Conservation (phyloP, 208 protist genomes). For the Leishmania tropica region DNA sequence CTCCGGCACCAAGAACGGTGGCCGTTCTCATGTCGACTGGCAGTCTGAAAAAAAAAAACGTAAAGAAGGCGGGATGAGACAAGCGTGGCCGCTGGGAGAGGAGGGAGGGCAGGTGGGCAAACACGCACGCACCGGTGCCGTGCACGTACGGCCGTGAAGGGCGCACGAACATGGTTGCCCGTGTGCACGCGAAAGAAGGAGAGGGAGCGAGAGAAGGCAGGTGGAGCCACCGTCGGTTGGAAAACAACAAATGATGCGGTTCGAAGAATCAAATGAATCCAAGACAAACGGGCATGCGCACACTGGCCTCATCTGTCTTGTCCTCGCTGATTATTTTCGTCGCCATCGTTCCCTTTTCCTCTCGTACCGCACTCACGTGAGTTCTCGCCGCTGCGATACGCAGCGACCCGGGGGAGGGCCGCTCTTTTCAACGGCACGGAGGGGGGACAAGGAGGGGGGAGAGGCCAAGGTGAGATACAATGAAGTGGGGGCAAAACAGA, state of each 20-base stretch:
- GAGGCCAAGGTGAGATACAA: background rate
- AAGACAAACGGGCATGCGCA: background rate
- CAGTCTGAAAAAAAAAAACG: background rate
- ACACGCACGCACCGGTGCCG: background rate
- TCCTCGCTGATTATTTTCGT: background rate
- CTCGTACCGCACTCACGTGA: background rate
- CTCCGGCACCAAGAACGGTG: slow-evolving; percentile 68
- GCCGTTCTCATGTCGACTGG: slow-evolving; percentile 17
- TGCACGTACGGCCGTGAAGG: background rate
- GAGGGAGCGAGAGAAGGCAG: too few species aligned
- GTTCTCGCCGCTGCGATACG: background rate
- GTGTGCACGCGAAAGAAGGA: background rate
- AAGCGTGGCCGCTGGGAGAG: background rate
- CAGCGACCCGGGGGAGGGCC: background rate
- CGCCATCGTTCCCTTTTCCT: background rate
- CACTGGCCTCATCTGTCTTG: background rate
- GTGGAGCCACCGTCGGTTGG: too few species aligned
- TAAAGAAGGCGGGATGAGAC: background rate
- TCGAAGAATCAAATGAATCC: background rate
- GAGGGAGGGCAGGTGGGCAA: background rate
- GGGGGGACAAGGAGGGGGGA: background rate
- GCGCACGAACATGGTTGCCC: background rate
- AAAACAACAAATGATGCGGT: background rate
- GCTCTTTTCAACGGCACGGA: background rate
- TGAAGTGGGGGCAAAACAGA: background rate